Conservation (phyloP, 768 basidiomycete genomes). For the Hypsizygus marmoreus region DNA sequence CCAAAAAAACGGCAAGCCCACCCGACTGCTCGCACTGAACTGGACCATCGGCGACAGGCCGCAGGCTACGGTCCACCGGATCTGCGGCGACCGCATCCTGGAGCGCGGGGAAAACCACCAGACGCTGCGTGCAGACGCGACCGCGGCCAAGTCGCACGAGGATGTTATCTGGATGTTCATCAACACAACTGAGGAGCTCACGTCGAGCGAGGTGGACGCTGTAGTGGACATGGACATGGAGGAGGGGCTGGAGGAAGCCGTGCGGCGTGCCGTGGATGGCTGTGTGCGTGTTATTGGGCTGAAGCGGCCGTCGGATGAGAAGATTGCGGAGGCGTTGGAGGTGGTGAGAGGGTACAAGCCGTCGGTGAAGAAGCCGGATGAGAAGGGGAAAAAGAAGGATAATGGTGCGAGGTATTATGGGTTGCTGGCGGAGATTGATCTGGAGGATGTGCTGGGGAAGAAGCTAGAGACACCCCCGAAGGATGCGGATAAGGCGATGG, state of each 20-base stretch:
- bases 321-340: conserved; percentile 59
- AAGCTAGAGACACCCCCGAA: conserved; percentile 33
- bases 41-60: conserved; percentile 65
- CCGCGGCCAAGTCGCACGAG: conserved; percentile 61
- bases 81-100: conserved; percentile 77
- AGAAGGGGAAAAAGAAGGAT: conserved; percentile 35
- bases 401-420: conserved; percentile 73
- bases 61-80: conserved; percentile 63
- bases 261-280: conserved; percentile 60
- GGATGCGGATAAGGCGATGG: conserved; percentile 26
- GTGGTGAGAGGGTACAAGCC: conserved; percentile 45
- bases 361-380: conserved; percentile 25
- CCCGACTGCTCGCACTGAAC: conserved; percentile 79
- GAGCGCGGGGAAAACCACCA: conserved; percentile 86
- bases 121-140: conserved; percentile 61
- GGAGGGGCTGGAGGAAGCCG: conserved; percentile 53
- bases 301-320: conserved; percentile 51
- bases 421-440: conserved; percentile 71
- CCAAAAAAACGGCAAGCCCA: conserved; percentile 45
- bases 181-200: conserved; percentile 58
- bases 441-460: conserved; percentile 47
- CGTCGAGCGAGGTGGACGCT: conserved; percentile 51
- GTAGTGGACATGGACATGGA: conserved; percentile 62
- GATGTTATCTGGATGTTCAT: conserved; percentile 84
- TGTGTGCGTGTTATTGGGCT: conserved; percentile 58